phyloP scores from a whole-genome alignment of 306 rosid genomes.

The Lagenaria siceraria region DNA sequence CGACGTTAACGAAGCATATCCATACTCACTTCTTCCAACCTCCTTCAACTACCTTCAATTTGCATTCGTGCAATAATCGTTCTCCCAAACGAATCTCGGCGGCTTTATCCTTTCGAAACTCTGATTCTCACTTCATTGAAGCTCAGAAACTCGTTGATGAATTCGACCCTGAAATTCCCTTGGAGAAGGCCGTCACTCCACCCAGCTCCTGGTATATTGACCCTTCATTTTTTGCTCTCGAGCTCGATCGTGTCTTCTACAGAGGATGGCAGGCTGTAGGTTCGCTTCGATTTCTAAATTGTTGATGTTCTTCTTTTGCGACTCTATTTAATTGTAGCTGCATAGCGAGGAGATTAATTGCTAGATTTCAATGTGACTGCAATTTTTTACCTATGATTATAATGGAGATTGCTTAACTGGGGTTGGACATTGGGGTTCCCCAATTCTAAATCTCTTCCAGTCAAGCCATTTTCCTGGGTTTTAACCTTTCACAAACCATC shows the following conservation, averaged over 20 bases:
- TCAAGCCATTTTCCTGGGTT: neutral
- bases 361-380: neutral
- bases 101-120: constrained; percentile 13
- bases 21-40: neutral
- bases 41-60: constrained; percentile 8
- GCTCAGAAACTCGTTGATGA: constrained; percentile 23
- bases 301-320: neutral
- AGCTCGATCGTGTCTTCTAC: constrained; percentile 62
- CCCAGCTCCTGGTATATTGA: constrained; percentile 80
- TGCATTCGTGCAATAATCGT: constrained; percentile 12
- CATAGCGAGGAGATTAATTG: neutral
- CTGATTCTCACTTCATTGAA: neutral
- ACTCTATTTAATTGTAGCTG: neutral
- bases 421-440: neutral
- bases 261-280: constrained; percentile 84
- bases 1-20: constrained; percentile 5
- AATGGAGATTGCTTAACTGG: neutral
- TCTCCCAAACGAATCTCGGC: neutral
- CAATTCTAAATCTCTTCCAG: neutral
- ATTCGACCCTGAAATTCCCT: constrained; percentile 56
- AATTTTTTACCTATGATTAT: neutral
- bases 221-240: constrained; percentile 45
- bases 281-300: constrained; percentile 16
- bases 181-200: constrained; percentile 69
- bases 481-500: no score